Base-by-base conservation (phyloP, 805 yeast species). In the Diddensiella santjacobensis region DNA sequence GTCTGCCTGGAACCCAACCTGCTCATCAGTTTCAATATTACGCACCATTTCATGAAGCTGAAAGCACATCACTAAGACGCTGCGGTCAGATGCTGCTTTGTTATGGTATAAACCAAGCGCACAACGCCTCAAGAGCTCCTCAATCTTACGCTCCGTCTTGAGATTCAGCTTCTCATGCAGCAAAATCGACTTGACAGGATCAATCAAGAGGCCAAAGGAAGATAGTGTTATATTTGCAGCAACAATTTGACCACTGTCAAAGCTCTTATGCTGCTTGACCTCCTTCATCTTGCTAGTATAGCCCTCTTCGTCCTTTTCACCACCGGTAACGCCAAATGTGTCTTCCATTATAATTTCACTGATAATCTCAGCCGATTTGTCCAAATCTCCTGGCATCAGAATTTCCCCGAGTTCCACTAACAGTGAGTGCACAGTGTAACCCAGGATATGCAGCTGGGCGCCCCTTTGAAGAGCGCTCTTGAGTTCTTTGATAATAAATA, bases 221-320 rank as follows among this genome's bases (percentile, higher is more conserved):
- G 73, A 65, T 49, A 89, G 70, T 13, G 77, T 70, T 30, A 91
- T 76, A 59, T 80, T 79, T 13, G 79, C 66, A 0, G 96, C 77
- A 41, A 91, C 61, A 17, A 88, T 69, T 66, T 90, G 96, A 22
- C 84, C 95, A 3, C 93, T 80, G 57, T 93, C 98, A 61, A 71
- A 85, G 71, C 96, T 84, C 68, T 88, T 88, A 61, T 87, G 87
- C 55, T 80, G 83, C 63, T 88, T 90, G 30, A 93, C 91, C 70
- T 91, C 99, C 58, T 84, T 86, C 81, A 89, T 86, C 52, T 83
- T 81, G 24, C 87, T 82, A 45, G 78, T 78, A 60, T 93, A 91
- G 17, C 89, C 96, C 52, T 89, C 97, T 3, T 93, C 90, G 55
- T 93, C 98, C 63, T 93, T 91, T 60, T 93, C 98, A 61, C 84